A percentile compares a stretch with the other conserved stretches of the same genome.
These are phyloP conservation scores for Fistulinella staudtii DNA, from an alignment of 1,284 basidiomycete genomes.

Conservation along the genomic window DNA sequence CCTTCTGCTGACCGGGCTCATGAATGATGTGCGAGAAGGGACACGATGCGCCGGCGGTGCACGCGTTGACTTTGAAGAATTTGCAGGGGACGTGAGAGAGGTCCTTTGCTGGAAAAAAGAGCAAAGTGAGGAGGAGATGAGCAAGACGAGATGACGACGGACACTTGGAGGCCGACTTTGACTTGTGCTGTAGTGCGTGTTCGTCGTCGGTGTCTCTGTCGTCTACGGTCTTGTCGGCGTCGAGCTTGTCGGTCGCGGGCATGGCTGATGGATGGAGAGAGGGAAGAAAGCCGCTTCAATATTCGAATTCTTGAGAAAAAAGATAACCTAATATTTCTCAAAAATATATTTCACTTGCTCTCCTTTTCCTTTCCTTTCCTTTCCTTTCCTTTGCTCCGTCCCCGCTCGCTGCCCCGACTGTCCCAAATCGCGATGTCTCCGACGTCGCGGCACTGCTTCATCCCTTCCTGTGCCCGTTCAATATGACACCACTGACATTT, in stretches of 20 bases:
- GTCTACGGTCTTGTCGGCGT: slow-evolving; percentile 14
- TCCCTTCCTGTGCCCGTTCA: too few relatives aligned
- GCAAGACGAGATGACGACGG: slow-evolving; percentile 2
- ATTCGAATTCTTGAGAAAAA: too few relatives aligned
- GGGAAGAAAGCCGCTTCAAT: slow-evolving; percentile 12
- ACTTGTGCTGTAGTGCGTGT: slow-evolving; percentile 12
- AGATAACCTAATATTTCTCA: slow-evolving; percentile 17
- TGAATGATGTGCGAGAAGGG: slow-evolving; percentile 81
- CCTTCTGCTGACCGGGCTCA: slow-evolving; percentile 81
- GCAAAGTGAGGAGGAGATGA: not conserved
- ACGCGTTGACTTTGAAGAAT: slow-evolving; percentile 92
- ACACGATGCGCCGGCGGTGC: slow-evolving; percentile 93
- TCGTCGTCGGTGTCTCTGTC: slow-evolving; percentile 28
- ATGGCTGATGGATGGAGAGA: slow-evolving; percentile 13
- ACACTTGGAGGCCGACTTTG: slow-evolving; percentile 33
- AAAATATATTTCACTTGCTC: not conserved
- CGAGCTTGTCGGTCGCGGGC: slow-evolving; percentile 24
- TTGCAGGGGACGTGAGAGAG: slow-evolving; percentile 97
- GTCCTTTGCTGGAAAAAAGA: slow-evolving; percentile 61
- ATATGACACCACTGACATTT: too few relatives aligned
- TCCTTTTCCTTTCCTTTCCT: not conserved
- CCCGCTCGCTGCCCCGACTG: too few relatives aligned
- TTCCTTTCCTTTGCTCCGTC: too few relatives aligned
- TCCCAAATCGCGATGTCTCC: not conserved
- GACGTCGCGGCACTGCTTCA: too few relatives aligned